These are phyloP conservation scores for Coemansia sp. DNA, from an alignment of 192 early-diverging fungal species.

Conservation along the genomic window DNA sequence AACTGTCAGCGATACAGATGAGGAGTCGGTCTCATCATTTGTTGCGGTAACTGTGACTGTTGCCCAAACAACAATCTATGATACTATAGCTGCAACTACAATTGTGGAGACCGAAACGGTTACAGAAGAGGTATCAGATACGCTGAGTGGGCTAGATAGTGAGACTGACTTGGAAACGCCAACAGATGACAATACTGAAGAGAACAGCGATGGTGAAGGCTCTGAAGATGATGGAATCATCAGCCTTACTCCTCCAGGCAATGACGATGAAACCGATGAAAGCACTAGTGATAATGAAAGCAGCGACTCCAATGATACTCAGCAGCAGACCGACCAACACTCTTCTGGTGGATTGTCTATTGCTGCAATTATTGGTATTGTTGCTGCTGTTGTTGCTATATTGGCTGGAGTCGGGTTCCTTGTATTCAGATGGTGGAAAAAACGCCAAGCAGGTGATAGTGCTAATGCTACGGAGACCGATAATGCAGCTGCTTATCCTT, in stretches of 20 bases:
- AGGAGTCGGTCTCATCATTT: background rate
- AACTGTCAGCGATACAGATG: background rate
- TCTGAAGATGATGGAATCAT: too few relatives aligned
- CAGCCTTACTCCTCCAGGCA: too few relatives aligned
- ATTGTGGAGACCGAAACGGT: conserved; percentile 1
- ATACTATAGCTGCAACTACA: background rate
- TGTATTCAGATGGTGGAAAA: conserved; percentile 1
- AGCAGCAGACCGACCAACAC: background rate
- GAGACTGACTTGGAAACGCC: background rate
- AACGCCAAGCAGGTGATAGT: background rate
- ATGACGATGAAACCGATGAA: too few relatives aligned
- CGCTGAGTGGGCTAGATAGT: background rate
- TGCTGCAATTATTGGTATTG: conserved; percentile 3
- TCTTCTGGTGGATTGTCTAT: background rate
- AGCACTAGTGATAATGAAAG: background rate
- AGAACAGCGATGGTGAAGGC: background rate
- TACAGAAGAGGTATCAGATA: background rate
- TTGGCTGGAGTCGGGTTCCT: background rate
- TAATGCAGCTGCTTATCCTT: background rate
- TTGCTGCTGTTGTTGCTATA: conserved; percentile 1
- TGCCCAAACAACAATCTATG: conserved; percentile 1
- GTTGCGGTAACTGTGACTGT: conserved; percentile 7
- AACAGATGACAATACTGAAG: too few relatives aligned
- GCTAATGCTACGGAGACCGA: background rate
- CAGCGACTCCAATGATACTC: background rate